Base-by-base conservation (phyloP, 2,329 filamentous ascomycete species). In the Calonectria pauciramosa region DNA sequence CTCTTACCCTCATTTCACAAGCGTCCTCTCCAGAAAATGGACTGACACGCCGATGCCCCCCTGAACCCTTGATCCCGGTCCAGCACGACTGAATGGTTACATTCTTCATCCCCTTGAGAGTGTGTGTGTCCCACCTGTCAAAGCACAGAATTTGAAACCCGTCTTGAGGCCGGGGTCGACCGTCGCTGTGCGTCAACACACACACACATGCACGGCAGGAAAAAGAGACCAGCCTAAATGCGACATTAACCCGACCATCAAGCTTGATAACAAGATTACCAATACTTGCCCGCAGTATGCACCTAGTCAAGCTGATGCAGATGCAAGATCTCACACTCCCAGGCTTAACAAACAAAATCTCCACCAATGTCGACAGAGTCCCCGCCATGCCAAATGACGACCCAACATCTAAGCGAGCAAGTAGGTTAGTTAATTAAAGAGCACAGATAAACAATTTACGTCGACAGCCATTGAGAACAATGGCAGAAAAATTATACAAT, bases 131-230 rank as follows among this genome's bases (percentile, higher is more conserved):
- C 64, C 44, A 36, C 64, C 52, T 41, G 23, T 51, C 26, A 36
- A 49, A 68, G 65, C 64, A 72, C 70, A 36, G 44, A 30, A 41
- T 68, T 72, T 64, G 64, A 72, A 72, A 72, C 70, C 18, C 38
- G 38, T 65, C 56, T 63, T 63, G 20, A 41, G 32, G 36, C 52
- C 52, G 30, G 52, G 28, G 52, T 23, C n/a, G 56, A 28, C 34
- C 18, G 13, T n/a, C 23, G 52, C 26, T 36, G 23, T 63, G 56
- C 56, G 9, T 63, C 56, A 63, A 38, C 14, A 63, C 38, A 41
- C 41, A 23, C 56, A 38, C 14, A 63, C 38, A 41, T 63, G 34
- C 56, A 5, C n/a, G 56, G n/a, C 34, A 41, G 16, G 14, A 23
- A 30, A 41, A n/a, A 9, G 23, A 18, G 34, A 63, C 54, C 56